Evolutionary conservation across 2,329 filamentous ascomycete genomes (phyloP), one percentile per base, ranked within the genome.

Genomic region (Fusarium devonianum): DNA sequence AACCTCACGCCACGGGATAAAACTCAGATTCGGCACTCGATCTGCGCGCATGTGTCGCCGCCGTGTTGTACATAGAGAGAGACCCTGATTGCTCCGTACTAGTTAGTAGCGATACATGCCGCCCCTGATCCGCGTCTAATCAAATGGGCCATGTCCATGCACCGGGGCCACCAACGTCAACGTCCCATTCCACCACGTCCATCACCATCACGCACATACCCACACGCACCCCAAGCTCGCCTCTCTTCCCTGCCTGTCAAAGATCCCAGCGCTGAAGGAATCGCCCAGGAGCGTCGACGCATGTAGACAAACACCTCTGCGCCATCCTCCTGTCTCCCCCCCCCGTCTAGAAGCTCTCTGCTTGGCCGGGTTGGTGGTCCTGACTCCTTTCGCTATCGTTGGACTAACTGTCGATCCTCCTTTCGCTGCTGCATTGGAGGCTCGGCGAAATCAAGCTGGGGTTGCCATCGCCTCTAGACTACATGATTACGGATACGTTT

Each of bases 121-220:
- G n/a, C 38, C 55, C 49, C 44, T 56, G 55, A 59, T 59, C 55
- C 55, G 40, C 55, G 50, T 47, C 46, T 58, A 56, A 56, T 59
- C 49, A 58, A 52, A 59, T 14, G 18, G 47, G 40, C 37, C 49
- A n/a, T 29, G 13, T 14, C 26, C 26, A 29, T 4, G 26, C 3
- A n/a, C 26, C 4, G 12, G 26, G 23, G 23, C 7, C 9, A 25
- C 11, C 11, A 26, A 4, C 16, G 25, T 28, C 25, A 41, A 32
- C 38, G 19, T 23, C 28, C 38, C 28, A 42, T 42, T 42, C 17
- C 29, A 10, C 12, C 26, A 4, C 26, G 13, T 29, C 26, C n/a
- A 12, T 16, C 44, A n/a, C 14, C 19, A 23, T 19, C 16, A 18
- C 26, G 53, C 52, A 43, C 47, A 47, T 56, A 28, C 46, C 46